phyloP scores from a whole-genome alignment of 1,284 basidiomycete genomes.

The Ustilago loliicola region DNA sequence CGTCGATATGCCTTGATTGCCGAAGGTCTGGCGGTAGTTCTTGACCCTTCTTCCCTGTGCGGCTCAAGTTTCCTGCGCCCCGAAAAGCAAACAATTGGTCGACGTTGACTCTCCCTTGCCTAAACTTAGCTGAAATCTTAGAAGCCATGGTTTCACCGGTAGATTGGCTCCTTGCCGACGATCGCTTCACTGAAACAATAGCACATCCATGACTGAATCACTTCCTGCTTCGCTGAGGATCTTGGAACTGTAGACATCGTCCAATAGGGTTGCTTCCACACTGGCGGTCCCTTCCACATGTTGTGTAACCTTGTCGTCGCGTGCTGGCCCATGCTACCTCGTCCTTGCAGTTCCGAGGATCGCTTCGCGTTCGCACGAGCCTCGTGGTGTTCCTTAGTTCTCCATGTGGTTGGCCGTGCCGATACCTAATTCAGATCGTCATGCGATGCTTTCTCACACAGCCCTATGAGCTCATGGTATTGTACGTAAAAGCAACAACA shows the following conservation, averaged over 20 bases:
- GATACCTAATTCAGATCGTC: background rate
- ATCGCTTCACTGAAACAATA: no score
- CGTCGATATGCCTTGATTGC: background rate
- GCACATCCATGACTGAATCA: no score
- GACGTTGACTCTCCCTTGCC: background rate
- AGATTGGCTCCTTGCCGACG: no score
- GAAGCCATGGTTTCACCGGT: background rate
- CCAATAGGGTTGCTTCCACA: no score
- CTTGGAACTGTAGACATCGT: no score
- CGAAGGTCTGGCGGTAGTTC: background rate
- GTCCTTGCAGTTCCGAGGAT: constrained; percentile 2
- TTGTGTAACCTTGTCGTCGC: background rate
- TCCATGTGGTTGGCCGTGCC: constrained; percentile 12
- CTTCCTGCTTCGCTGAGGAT: no score
- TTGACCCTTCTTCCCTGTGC: background rate
- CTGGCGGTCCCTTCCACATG: no score
- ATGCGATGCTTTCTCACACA: no score
- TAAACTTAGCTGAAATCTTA: background rate
- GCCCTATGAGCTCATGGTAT: background rate
- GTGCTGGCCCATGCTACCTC: background rate
- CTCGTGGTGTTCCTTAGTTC: background rate
- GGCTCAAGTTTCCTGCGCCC: background rate
- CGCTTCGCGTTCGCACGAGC: background rate
- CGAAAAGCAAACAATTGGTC: background rate
- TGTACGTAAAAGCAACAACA: no score